These are phyloP conservation scores for Phlebiopsis gigantea DNA, from an alignment of 768 basidiomycete genomes.

Conservation along the genomic window DNA sequence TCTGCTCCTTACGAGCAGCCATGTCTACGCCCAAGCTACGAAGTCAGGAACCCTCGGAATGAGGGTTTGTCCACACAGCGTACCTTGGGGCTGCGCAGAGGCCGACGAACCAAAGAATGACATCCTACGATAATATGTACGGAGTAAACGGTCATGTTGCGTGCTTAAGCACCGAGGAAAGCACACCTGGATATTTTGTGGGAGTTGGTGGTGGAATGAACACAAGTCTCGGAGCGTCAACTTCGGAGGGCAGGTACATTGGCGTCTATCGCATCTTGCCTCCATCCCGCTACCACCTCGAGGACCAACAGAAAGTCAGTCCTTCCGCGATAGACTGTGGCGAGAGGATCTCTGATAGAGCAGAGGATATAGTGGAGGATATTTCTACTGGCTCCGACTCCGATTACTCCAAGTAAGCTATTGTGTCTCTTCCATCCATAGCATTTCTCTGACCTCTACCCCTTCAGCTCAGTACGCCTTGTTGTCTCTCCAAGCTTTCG, in stretches of 20 bases:
- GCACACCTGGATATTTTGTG: neutral
- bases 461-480: constrained; percentile 18
- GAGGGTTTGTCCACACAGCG: neutral
- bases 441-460: constrained; percentile 3
- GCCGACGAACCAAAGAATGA: constrained; percentile 5
- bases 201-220: neutral
- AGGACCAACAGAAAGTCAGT: constrained; percentile 5
- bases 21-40: constrained; percentile 24
- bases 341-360: neutral
- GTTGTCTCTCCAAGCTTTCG: neutral
- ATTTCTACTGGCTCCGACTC: constrained; percentile 91
- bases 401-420: constrained; percentile 86
- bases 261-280: neutral
- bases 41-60: neutral
- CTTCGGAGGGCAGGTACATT: neutral
- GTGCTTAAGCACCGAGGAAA: neutral
- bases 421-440: neutral
- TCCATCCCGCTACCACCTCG: neutral
- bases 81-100: constrained; percentile 4
- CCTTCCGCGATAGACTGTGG: neutral
- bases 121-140: neutral
- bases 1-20: constrained; percentile 33
- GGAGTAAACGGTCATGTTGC: neutral
- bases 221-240: neutral
- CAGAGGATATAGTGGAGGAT: constrained; percentile 59